These are phyloP conservation scores for Bipolaris gigantea DNA, from an alignment of 2,329 filamentous ascomycete genomes.

Conservation along the genomic window DNA sequence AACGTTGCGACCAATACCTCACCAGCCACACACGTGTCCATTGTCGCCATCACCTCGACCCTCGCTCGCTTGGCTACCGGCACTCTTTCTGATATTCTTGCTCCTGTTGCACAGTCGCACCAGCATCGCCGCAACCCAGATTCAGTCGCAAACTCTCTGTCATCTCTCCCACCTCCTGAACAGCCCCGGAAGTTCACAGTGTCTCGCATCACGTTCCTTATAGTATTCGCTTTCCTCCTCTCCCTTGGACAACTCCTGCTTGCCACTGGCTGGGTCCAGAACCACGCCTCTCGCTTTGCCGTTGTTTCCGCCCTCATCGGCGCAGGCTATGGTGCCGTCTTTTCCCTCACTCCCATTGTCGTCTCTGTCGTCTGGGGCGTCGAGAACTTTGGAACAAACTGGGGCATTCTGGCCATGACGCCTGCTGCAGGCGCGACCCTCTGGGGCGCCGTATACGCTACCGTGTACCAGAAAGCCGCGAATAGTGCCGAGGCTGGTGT, in stretches of 20 bases:
- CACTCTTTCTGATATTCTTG: slow-evolving; percentile 83
- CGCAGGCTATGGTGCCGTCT: slow-evolving; percentile 89
- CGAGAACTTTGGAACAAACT: slow-evolving; percentile 98
- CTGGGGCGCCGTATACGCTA: slow-evolving; percentile 89
- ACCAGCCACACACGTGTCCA: slow-evolving; percentile 86
- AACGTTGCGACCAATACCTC: slow-evolving; percentile 62
- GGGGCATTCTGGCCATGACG: slow-evolving; percentile 91
- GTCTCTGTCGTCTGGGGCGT: slow-evolving; percentile 98
- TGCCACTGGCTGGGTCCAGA: slow-evolving; percentile 73
- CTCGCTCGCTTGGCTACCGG: slow-evolving; percentile 88
- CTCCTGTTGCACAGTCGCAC: slow-evolving; percentile 57
- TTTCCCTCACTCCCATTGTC: slow-evolving; percentile 86
- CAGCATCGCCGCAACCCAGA: slow-evolving; percentile 57
- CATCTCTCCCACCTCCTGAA: slow-evolving; percentile 34
- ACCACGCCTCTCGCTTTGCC: slow-evolving; percentile 79
- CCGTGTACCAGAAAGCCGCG: slow-evolving; percentile 72
- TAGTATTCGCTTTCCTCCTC: slow-evolving; percentile 79
- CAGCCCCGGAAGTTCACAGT: slow-evolving; percentile 56
- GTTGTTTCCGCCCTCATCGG: slow-evolving; percentile 82
- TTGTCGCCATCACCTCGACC: slow-evolving; percentile 87
- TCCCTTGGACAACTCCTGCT: slow-evolving; percentile 78
- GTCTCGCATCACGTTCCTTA: slow-evolving; percentile 78
- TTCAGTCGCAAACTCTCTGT: slow-evolving; percentile 48
- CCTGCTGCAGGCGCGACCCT: slow-evolving; percentile 85
- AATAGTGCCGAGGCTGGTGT: slow-evolving; percentile 41